Evolutionary conservation across 257 asterid genomes (phyloP).

Genomic region (Verbena officinalis): DNA sequence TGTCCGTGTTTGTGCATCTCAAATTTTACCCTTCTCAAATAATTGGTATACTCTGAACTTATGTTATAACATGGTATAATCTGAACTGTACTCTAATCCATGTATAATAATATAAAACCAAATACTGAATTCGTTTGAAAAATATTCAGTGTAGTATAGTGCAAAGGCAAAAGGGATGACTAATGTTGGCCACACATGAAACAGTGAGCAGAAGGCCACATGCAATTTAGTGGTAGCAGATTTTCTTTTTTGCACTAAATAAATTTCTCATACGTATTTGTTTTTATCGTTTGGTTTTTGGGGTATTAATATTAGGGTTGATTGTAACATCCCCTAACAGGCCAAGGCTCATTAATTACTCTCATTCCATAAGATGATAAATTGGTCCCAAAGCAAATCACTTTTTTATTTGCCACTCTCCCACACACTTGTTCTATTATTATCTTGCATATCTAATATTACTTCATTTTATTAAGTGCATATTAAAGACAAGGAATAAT

Average conservation of each 20-base stretch:
- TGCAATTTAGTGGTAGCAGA: slow-evolving; percentile 29
- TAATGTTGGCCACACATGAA: slow-evolving; percentile 28
- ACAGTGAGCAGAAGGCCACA: slow-evolving; percentile 34
- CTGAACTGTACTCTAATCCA: no score
- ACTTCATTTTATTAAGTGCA: background rate
- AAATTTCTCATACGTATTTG: background rate
- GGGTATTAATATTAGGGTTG: no score
- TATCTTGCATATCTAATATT: background rate
- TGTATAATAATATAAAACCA: no score
- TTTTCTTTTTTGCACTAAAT: slow-evolving; percentile 3
- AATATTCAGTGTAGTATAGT: no score
- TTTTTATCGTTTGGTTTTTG: slow-evolving; percentile 5
- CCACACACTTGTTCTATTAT: background rate
- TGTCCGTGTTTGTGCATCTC: no score
- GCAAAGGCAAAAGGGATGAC: slow-evolving; percentile 17
- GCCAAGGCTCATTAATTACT: slow-evolving; percentile 14
- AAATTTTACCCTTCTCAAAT: no score
- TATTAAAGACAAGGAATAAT: no score
- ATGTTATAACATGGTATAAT: no score
- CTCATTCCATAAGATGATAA: background rate
- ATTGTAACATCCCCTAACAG: slow-evolving; percentile 2
- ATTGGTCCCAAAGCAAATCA: slow-evolving; percentile 13
- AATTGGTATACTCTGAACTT: no score
- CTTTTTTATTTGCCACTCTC: background rate
- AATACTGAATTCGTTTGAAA: no score